phyloP scores from a whole-genome alignment of 805 yeast species.

The Cyberlindnera misumaiensis region DNA sequence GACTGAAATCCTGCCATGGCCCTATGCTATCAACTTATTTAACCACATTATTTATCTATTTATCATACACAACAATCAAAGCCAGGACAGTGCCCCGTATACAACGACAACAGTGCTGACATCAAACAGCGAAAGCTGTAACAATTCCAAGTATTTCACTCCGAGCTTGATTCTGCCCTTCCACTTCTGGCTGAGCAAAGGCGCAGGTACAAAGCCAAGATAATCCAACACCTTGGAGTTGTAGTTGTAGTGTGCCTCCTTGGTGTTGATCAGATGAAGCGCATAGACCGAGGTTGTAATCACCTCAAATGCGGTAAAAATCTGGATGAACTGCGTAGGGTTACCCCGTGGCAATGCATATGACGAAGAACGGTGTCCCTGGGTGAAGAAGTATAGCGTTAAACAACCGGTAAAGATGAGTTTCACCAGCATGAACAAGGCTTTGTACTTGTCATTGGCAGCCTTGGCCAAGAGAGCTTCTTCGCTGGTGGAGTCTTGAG shows the following conservation, averaged over 20 bases:
- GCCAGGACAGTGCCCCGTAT: conserved; percentile 11
- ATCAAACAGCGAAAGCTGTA: conserved; percentile 20
- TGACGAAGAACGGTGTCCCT: conserved; percentile 9
- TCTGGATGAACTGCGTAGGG: conserved; percentile 9
- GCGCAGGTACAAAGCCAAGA: conserved; percentile 17
- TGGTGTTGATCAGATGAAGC: conserved; percentile 7
- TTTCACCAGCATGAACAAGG: conserved; percentile 15
- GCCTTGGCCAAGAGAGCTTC: conserved; percentile 5
- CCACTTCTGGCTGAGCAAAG: conserved; percentile 11
- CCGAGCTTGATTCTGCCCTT: conserved; percentile 17
- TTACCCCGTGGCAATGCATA: conserved; percentile 1
- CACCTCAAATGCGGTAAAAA: conserved; percentile 15
- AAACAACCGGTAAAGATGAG: conserved; percentile 3
- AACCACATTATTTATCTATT: conserved; percentile 5
- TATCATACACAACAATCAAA: neutral
- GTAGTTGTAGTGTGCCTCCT: conserved; percentile 20
- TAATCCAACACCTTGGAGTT: conserved; percentile 18
- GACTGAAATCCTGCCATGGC: conserved; percentile 5
- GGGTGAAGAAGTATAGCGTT: conserved; percentile 8
- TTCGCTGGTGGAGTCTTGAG: no score
- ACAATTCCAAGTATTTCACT: conserved; percentile 20
- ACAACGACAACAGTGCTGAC: conserved; percentile 15
- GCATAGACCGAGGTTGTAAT: conserved; percentile 15
- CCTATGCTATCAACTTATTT: conserved; percentile 1
- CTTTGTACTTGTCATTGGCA: conserved; percentile 19